Conservation (phyloP, 2,329 filamentous ascomycete species). For the Diaporthe vaccinii region DNA sequence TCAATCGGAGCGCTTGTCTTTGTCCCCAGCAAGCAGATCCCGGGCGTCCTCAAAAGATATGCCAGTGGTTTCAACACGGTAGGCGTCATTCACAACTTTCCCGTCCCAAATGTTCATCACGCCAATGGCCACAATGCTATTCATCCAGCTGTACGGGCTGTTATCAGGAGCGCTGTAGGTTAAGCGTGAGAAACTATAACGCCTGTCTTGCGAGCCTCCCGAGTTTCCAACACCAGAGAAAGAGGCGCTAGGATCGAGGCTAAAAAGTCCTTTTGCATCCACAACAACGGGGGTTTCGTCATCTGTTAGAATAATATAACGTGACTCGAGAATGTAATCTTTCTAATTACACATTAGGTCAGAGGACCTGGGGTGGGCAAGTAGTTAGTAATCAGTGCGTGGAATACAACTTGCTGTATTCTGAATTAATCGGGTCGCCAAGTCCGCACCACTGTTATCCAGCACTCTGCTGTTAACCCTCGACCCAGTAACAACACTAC, state of each 20-base stretch:
- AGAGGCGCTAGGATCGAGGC: neutral
- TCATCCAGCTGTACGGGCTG: neutral
- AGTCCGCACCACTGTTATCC: conserved; percentile 1
- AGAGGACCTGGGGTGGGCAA: neutral
- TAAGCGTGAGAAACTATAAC: neutral
- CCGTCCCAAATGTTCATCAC: neutral
- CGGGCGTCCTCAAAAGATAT: neutral
- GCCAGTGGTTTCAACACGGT: neutral
- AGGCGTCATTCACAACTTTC: neutral
- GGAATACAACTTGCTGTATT: neutral
- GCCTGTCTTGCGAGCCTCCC: neutral
- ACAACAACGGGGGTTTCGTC: neutral
- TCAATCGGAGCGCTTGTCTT: neutral
- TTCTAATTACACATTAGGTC: neutral
- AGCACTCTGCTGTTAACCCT: neutral
- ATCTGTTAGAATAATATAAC: neutral
- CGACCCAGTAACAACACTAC: neutral
- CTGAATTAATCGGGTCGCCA: neutral
- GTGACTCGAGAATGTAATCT: neutral
- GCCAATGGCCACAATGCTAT: neutral
- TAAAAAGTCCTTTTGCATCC: neutral
- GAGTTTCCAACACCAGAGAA: no score
- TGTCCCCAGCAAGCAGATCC: neutral
- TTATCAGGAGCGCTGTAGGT: neutral
- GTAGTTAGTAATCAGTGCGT: neutral